These are phyloP conservation scores for Bacidia rubella DNA, from an alignment of 495 filamentous ascomycete species.

Conservation along the genomic window DNA sequence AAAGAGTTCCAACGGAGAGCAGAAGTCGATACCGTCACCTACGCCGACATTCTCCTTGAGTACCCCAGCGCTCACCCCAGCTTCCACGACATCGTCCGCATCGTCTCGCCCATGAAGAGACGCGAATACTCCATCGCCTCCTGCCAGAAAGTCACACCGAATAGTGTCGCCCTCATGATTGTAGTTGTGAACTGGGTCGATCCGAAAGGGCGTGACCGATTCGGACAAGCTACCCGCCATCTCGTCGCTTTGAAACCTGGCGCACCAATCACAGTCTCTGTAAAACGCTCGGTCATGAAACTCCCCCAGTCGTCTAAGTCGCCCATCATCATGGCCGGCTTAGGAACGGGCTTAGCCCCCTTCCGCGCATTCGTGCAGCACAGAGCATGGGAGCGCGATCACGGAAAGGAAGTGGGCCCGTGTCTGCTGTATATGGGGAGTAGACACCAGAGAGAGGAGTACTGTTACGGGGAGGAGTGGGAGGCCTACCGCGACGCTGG, in stretches of 20 bases:
- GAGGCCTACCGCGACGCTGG: constrained; percentile 94
- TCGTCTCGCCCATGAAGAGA: constrained; percentile 85
- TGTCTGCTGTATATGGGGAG: constrained; percentile 95
- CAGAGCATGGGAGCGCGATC: constrained; percentile 88
- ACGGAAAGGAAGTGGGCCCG: constrained; percentile 85
- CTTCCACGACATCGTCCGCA: constrained; percentile 82
- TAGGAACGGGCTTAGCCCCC: constrained; percentile 93
- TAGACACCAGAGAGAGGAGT: constrained; percentile 94
- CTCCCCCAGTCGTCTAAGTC: constrained; percentile 71
- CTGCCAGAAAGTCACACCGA: constrained; percentile 81
- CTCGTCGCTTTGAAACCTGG: constrained; percentile 62
- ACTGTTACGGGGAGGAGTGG: constrained; percentile 98
- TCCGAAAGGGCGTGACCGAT: constrained; percentile 72
- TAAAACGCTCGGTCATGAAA: constrained; percentile 98
- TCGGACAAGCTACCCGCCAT: constrained; percentile 85
- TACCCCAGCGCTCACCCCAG: constrained; percentile 77
- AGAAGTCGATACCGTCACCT: constrained; percentile 88
- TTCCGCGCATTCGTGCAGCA: constrained; percentile 98
- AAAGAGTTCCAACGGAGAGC: constrained; percentile 86
- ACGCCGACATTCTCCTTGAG: constrained; percentile 76
- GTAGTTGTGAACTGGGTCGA: constrained; percentile 95
- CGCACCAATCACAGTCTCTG: constrained; percentile 67
- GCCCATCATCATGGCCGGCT: constrained; percentile 96
- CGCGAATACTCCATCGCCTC: constrained; percentile 97
- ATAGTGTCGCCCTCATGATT: constrained; percentile 82